Conservation (phyloP, 805 yeast genomes). For the Ogataea paraovalis region DNA sequence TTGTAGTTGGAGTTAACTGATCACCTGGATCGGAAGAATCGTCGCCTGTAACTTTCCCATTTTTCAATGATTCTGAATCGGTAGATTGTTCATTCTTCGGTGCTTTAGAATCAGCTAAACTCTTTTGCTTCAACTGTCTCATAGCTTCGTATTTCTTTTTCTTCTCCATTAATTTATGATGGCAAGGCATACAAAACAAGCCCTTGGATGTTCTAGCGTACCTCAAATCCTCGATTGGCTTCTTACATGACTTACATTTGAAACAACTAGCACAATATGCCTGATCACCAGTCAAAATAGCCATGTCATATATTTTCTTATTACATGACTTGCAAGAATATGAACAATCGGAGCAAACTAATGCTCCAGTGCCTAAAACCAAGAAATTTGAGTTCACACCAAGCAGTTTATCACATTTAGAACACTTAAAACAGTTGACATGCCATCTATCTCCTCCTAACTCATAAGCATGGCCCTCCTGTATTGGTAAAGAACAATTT, state of each 20-base stretch:
- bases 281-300: conserved; percentile 90
- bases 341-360: conserved; percentile 90
- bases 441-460: conserved; percentile 96
- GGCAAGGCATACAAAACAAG: conserved; percentile 88
- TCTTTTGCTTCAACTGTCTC: conserved; percentile 26
- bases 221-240: conserved; percentile 78
- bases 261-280: conserved; percentile 92
- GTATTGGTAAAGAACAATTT: conserved; percentile 50
- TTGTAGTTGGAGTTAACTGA: conserved; percentile 8
- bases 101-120: conserved; percentile 10
- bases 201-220: conserved; percentile 95
- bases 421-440: conserved; percentile 85
- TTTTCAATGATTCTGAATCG: conserved; percentile 1
- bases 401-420: conserved; percentile 70
- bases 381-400: conserved; percentile 88
- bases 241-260: conserved; percentile 82
- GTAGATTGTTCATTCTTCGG: not conserved
- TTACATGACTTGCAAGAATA: conserved; percentile 83
- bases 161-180: conserved; percentile 73
- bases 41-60: not conserved
- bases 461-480: conserved; percentile 93
- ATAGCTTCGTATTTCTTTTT: conserved; percentile 57
- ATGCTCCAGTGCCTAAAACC: conserved; percentile 87
- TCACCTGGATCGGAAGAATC: conserved; percentile 12
- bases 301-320: conserved; percentile 85